phyloP scores from a whole-genome alignment of 768 basidiomycete genomes.

The Podaxis sp. region DNA sequence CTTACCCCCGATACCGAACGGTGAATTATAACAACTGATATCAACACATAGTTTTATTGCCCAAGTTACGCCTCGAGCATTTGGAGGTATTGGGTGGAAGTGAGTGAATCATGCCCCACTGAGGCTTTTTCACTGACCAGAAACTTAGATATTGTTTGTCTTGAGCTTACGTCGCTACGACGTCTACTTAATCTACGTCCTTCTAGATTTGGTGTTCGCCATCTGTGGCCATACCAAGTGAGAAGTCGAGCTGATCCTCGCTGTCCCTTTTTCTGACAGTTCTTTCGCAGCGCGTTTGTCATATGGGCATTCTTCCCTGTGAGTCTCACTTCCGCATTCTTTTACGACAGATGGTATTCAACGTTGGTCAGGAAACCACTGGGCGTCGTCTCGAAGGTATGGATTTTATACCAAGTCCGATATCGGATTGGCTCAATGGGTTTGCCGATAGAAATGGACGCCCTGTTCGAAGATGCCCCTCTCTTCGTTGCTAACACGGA shows the following conservation, averaged over 20 bases:
- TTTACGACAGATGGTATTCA: neutral
- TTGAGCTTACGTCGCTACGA: neutral
- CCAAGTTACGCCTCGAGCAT: constrained; percentile 38
- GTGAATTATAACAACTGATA: neutral
- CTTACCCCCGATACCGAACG: neutral
- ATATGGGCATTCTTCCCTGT: constrained; percentile 42
- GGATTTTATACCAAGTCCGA: neutral
- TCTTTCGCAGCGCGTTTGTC: constrained; percentile 26
- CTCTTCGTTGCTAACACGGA: constrained; percentile 31
- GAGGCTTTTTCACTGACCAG: neutral
- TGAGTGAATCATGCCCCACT: constrained; percentile 15
- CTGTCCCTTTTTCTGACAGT: neutral
- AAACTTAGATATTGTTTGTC: neutral
- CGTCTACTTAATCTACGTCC: neutral
- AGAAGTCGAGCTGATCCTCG: neutral
- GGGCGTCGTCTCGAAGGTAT: constrained; percentile 38
- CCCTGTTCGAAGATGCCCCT: constrained; percentile 33
- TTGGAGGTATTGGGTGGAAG: constrained; percentile 37
- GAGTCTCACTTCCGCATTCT: constrained; percentile 3
- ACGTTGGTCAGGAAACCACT: constrained; percentile 32
- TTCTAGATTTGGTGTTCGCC: constrained; percentile 37
- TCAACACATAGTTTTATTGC: constrained; percentile 33
- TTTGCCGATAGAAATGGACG: constrained; percentile 33
- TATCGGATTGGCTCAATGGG: neutral
- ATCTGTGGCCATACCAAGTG: constrained; percentile 43